phyloP scores from a whole-genome alignment of 768 basidiomycete genomes.

The Macrolepiota fuliginosa region DNA sequence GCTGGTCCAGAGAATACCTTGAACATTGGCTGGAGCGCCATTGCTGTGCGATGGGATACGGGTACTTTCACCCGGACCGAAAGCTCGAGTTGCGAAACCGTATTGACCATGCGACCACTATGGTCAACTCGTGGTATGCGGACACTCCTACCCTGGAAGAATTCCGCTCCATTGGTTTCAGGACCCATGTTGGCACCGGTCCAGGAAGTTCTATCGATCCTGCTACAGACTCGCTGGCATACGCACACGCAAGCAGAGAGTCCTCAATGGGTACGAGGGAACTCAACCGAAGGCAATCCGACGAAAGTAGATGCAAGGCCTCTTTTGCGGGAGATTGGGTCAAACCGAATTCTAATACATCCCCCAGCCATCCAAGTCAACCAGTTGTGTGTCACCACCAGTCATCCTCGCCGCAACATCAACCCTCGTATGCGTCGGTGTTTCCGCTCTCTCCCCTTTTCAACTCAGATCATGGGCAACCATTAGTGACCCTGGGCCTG shows the following conservation, averaged over 20 bases:
- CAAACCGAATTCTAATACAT: background rate
- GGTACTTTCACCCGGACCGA: constrained; percentile 40
- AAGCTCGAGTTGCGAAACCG: constrained; percentile 44
- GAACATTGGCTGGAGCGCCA: constrained; percentile 55
- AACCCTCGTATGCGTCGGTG: background rate
- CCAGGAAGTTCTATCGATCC: background rate
- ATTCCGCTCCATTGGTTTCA: constrained; percentile 4
- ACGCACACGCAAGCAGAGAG: background rate
- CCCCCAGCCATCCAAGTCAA: background rate
- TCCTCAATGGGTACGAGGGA: background rate
- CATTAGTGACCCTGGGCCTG: background rate
- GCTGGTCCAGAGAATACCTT: constrained; percentile 55
- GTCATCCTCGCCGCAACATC: background rate
- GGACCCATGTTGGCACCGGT: background rate
- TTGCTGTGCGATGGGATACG: constrained; percentile 65
- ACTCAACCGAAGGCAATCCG: background rate
- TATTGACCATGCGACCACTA: constrained; percentile 52
- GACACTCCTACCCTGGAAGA: constrained; percentile 1
- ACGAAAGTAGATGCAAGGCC: background rate
- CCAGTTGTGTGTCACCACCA: background rate
- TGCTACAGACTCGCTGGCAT: background rate
- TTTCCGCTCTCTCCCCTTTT: background rate
- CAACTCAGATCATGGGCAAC: no score
- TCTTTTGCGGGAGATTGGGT: background rate
- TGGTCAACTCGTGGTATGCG: constrained; percentile 26